A percentile compares a stretch with the other conserved stretches of the same genome.
Conservation (phyloP, 495 filamentous ascomycete genomes). For the Penicillium atrosanguineum region DNA sequence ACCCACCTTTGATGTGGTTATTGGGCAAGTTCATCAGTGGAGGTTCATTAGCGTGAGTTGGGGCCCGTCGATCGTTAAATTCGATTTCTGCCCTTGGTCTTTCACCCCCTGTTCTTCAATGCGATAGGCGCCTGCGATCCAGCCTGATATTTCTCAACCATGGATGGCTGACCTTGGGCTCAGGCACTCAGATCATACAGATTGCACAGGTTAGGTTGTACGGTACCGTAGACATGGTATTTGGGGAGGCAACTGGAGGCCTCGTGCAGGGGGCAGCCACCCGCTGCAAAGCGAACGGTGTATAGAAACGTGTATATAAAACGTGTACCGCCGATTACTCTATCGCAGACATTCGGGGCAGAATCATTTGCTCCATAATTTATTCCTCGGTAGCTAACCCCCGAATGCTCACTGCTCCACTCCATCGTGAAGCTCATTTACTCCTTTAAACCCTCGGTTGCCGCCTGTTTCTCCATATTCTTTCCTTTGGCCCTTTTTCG, state of each 20-base stretch:
- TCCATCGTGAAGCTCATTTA: conserved; percentile 1
- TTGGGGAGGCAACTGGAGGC: neutral
- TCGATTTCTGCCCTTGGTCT: neutral
- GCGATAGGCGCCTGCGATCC: conserved; percentile 8
- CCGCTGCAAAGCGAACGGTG: neutral
- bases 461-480: neutral
- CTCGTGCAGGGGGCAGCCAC: neutral
- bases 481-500: neutral
- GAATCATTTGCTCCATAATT: conserved; percentile 13
- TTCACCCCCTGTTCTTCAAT: conserved; percentile 12
- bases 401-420: conserved; percentile 18
- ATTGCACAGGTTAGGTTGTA: no score
- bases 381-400: conserved; percentile 18
- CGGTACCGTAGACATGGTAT: conserved; percentile 1
- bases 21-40: neutral
- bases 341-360: neutral
- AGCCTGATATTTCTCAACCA: neutral
- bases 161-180: neutral
- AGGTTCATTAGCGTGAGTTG: conserved; percentile 2
- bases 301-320: no score
- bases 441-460: conserved; percentile 11
- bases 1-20: neutral
- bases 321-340: neutral
- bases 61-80: conserved; percentile 10
- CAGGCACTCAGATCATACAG: neutral